phyloP scores from a whole-genome alignment of 106 monocot species.

The Amphibolis antarctica region DNA sequence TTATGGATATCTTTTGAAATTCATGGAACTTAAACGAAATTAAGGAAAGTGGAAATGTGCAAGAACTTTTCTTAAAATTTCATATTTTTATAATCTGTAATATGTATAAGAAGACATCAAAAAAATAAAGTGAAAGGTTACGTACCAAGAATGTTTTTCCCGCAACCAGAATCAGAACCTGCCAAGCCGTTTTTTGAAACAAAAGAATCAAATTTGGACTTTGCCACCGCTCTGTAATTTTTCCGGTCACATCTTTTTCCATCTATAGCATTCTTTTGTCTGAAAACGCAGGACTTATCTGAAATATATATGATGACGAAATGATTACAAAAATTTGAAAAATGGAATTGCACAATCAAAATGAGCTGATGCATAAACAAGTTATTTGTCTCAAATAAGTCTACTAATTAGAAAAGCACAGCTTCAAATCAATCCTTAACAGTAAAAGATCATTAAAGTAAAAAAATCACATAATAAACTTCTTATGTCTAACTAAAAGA shows the following conservation, averaged over 20 bases:
- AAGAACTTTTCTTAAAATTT: not conserved
- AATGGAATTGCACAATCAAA: no score
- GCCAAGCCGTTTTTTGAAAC: conserved; percentile 27
- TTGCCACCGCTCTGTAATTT: conserved; percentile 21
- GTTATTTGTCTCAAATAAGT: no score
- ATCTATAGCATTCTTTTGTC: conserved; percentile 39
- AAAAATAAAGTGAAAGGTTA: not conserved
- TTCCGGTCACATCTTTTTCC: conserved; percentile 46
- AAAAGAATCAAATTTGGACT: conserved; percentile 43
- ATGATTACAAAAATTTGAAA: no score
- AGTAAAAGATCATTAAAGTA: no score
- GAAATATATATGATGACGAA: not conserved
- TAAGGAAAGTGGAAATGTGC: not conserved
- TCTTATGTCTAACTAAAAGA: no score
- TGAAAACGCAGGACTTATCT: conserved; percentile 35
- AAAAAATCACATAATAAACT: no score
- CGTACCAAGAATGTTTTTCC: conserved; percentile 43
- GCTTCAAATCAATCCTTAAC: no score
- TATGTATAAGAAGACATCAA: not conserved
- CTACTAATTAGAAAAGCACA: no score
- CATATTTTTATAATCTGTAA: not conserved
- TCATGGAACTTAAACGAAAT: not conserved
- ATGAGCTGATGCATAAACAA: no score
- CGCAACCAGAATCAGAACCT: conserved; percentile 27
- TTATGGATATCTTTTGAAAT: no score